These are phyloP conservation scores for Eruca vesicaria DNA, from an alignment of 441 rosid genomes.

Conservation along the genomic window DNA sequence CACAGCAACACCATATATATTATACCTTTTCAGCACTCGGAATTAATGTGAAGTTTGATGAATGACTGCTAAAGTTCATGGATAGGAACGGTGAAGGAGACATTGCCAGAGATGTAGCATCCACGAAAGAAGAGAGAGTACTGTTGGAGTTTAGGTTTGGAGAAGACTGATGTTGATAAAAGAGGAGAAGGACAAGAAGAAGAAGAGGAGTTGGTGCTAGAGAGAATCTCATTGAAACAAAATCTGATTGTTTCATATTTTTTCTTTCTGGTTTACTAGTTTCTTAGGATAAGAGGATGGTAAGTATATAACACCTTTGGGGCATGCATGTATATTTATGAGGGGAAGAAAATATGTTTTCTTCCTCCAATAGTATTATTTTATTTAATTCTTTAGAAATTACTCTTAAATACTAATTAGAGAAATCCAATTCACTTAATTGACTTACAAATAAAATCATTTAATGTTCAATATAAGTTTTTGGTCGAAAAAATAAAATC, in stretches of 20 bases:
- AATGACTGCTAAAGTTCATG: neutral
- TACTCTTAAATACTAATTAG: neutral
- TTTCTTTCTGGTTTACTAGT: neutral
- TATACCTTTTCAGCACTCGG: neutral
- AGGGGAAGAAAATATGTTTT: neutral
- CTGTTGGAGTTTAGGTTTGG: slow-evolving; percentile 1
- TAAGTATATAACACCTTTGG: neutral
- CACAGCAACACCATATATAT: neutral
- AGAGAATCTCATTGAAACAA: slow-evolving; percentile 19
- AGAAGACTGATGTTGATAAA: slow-evolving; percentile 3
- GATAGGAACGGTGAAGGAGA: slow-evolving; percentile 23
- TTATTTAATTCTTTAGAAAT: neutral
- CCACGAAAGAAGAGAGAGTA: slow-evolving; percentile 10
- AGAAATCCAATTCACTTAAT: slow-evolving; percentile 4
- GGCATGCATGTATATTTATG: neutral
- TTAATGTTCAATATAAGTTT: too few species aligned
- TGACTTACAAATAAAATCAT: neutral
- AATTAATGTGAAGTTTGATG: slow-evolving; percentile 16
- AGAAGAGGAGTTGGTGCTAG: neutral
- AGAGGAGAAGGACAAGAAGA: slow-evolving; percentile 10
- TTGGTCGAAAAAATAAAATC: neutral
- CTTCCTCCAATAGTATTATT: neutral
- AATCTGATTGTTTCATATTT: neutral
- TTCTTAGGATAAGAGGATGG: neutral
- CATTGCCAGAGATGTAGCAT: neutral